Evolutionary conservation across 257 asterid species (phyloP).

Genomic region (Solanum verrucosum): DNA sequence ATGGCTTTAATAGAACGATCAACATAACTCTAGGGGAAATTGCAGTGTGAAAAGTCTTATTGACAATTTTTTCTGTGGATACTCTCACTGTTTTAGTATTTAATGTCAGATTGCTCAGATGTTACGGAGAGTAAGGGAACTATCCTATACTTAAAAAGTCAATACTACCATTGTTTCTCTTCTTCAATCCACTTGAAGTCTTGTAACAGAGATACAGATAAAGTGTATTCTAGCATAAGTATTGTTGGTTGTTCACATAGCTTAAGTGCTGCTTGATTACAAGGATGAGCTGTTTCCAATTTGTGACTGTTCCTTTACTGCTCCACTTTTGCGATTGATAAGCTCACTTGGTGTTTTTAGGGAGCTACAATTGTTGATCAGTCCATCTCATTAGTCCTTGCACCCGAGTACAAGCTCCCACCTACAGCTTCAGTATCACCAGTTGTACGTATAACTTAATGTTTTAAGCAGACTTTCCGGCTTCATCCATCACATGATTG

Average conservation of each 20-base stretch:
- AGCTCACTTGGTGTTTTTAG: slow-evolving; percentile 15
- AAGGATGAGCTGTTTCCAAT: not conserved
- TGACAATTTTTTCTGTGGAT: not conserved
- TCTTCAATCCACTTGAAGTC: not conserved
- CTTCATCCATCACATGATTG: not conserved
- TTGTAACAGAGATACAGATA: not conserved
- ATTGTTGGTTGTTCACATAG: not conserved
- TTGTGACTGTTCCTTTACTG: not conserved
- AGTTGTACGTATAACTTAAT: slow-evolving; percentile 14
- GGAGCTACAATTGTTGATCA: slow-evolving; percentile 65
- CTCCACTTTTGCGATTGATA: not conserved
- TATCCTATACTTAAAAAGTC: not conserved
- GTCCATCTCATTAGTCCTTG: slow-evolving; percentile 36
- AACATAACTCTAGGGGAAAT: not conserved
- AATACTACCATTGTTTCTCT: not conserved
- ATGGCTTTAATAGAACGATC: not conserved
- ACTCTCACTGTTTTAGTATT: not conserved
- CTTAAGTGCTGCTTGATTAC: not conserved
- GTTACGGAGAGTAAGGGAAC: not conserved
- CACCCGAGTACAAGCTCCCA: slow-evolving; percentile 38
- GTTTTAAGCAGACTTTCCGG: not conserved
- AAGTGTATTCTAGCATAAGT: not conserved
- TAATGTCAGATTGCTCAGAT: not conserved
- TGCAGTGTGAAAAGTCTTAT: not conserved
- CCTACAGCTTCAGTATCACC: slow-evolving; percentile 20